Percentiles rank a stretch among this genome's conserved stretches.
These are phyloP conservation scores for Colletotrichum liriopes DNA, from an alignment of 2,329 filamentous ascomycete genomes.

Conservation along the genomic window DNA sequence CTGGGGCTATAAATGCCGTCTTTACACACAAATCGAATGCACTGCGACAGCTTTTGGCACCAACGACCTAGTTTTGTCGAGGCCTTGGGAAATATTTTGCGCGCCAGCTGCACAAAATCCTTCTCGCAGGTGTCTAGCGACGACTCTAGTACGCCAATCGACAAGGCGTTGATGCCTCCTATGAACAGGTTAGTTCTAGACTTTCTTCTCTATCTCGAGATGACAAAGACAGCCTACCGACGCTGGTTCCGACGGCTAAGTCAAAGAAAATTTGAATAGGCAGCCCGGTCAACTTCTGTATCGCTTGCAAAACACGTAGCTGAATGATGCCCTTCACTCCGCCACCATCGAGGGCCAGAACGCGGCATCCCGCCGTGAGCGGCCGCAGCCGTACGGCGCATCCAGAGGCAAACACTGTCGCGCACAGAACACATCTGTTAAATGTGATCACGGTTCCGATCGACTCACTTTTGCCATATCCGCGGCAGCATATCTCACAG, in stretches of 20 bases:
- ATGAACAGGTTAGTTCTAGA: not conserved
- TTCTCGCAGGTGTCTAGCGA: slow-evolving; percentile 10
- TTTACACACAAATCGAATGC: slow-evolving; percentile 1
- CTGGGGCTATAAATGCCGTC: slow-evolving; percentile 16
- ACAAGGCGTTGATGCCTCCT: slow-evolving; percentile 18
- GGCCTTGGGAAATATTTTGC: slow-evolving; percentile 11
- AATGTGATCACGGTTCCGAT: not conserved
- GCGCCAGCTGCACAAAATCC: slow-evolving; percentile 1
- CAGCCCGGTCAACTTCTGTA: slow-evolving; percentile 46
- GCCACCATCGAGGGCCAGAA: slow-evolving; percentile 46
- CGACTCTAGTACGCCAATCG: slow-evolving; percentile 2
- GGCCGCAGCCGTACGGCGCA: slow-evolving; percentile 14
- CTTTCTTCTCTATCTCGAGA: not conserved
- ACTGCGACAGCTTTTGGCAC: slow-evolving; percentile 5
- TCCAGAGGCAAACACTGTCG: not conserved
- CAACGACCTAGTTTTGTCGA: not conserved
- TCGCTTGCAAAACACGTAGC: slow-evolving; percentile 48
- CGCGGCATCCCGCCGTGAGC: slow-evolving; percentile 17
- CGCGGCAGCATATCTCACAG: slow-evolving; percentile 7
- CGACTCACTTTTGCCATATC: not conserved
- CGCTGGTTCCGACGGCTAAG: slow-evolving; percentile 14
- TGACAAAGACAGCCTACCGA: not conserved
- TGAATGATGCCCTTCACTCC: slow-evolving; percentile 51
- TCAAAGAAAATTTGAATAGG: slow-evolving; percentile 13
- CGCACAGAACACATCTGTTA: slow-evolving; percentile 1